Percentiles rank a stretch among this genome's conserved stretches.
Conservation (phyloP, 1,139 yeast species). For the Diutina rugosa region DNA sequence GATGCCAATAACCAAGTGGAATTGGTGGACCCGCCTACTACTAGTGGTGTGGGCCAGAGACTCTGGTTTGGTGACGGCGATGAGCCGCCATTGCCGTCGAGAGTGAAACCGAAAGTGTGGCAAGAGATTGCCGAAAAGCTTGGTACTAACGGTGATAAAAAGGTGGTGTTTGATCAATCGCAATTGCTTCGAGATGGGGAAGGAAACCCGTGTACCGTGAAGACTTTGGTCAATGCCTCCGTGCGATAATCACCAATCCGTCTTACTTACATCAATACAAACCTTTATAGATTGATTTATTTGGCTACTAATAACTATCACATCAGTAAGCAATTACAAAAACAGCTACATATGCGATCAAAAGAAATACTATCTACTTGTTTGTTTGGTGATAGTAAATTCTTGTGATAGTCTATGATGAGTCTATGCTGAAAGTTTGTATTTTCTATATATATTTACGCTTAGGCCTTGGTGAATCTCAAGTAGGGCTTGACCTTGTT, state of each 20-base stretch:
- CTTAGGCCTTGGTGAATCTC: constrained; percentile 11
- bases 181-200: neutral
- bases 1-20: constrained; percentile 1
- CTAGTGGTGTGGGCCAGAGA: constrained; percentile 3
- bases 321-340: too few species aligned
- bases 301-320: too few species aligned
- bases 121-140: neutral
- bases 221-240: neutral
- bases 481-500: constrained; percentile 74
- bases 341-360: too few species aligned
- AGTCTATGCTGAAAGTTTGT: neutral
- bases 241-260: neutral
- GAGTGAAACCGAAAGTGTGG: neutral
- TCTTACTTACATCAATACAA: too few species aligned
- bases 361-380: too few species aligned
- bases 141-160: neutral
- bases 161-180: neutral
- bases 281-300: too few species aligned
- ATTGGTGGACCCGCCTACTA: neutral
- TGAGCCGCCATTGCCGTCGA: neutral
- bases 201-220: neutral
- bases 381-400: too few species aligned
- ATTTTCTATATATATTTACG: too few species aligned
- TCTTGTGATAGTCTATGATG: too few species aligned
- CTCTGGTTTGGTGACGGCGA: neutral